These are phyloP conservation scores for Filosporella fistucella DNA, from an alignment of 495 filamentous ascomycete species.

Conservation along the genomic window DNA sequence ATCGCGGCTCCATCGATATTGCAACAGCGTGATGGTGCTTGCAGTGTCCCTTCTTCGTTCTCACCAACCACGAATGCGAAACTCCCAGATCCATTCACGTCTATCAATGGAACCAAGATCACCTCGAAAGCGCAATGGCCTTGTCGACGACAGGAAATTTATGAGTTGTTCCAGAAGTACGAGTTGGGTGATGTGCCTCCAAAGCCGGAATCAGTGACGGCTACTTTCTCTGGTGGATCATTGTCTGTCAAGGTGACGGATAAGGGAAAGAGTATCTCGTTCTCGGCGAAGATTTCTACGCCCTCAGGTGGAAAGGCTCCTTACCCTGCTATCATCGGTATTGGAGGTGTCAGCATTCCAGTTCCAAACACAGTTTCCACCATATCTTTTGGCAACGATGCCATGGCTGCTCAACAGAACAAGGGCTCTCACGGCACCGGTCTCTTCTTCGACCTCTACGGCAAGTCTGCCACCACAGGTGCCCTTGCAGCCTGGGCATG, in stretches of 20 bases:
- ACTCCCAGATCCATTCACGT: conserved; percentile 33
- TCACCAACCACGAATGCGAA: conserved; percentile 5
- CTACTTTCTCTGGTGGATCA: conserved; percentile 23
- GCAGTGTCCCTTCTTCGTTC: neutral
- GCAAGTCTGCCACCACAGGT: conserved; percentile 39
- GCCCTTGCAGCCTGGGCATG: conserved; percentile 48
- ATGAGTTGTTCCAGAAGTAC: conserved; percentile 26
- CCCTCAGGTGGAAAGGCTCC: conserved; percentile 25
- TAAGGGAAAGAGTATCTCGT: conserved; percentile 42
- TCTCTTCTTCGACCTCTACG: conserved; percentile 45
- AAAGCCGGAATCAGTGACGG: conserved; percentile 32
- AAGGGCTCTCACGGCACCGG: conserved; percentile 36
- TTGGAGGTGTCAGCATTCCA: conserved; percentile 42
- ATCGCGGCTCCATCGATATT: too few relatives aligned
- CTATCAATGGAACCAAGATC: conserved; percentile 25
- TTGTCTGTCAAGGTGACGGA: conserved; percentile 36
- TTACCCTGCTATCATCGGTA: conserved; percentile 44
- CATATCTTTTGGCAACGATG: conserved; percentile 45
- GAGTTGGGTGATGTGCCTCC: conserved; percentile 32
- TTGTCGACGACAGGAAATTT: conserved; percentile 30
- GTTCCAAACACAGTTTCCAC: conserved; percentile 37
- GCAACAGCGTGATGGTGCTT: too few relatives aligned
- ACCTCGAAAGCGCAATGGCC: conserved; percentile 25
- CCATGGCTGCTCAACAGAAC: conserved; percentile 36
- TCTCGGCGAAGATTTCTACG: conserved; percentile 35